phyloP scores from a whole-genome alignment of 495 filamentous ascomycete genomes.

The Usnea hakonensis region DNA sequence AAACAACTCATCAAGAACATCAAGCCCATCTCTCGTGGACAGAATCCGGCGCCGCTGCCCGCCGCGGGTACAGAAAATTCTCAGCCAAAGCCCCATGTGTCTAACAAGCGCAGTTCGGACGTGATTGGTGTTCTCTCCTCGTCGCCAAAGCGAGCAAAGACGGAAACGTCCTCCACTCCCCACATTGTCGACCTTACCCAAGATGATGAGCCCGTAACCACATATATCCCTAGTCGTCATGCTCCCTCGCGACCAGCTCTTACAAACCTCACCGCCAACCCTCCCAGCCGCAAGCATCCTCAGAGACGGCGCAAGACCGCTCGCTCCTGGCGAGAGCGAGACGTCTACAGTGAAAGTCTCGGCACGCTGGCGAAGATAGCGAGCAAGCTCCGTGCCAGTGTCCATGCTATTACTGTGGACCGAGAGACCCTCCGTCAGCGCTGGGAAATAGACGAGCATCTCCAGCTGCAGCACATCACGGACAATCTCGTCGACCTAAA shows the following conservation, averaged over 20 bases:
- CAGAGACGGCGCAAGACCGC: not conserved
- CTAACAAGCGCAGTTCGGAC: not conserved
- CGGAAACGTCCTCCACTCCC: not conserved
- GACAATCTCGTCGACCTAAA: slow-evolving; percentile 15
- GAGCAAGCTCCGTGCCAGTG: slow-evolving; percentile 13
- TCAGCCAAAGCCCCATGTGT: not conserved
- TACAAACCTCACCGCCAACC: not conserved
- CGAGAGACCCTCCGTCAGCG: slow-evolving; percentile 6
- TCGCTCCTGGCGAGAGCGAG: not conserved
- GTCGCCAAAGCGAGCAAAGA: slow-evolving; percentile 10
- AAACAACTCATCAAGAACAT: slow-evolving; percentile 1
- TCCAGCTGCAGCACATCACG: slow-evolving; percentile 13
- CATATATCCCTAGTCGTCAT: not conserved
- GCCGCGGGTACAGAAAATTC: slow-evolving; percentile 3
- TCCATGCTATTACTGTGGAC: not conserved
- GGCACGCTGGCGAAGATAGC: slow-evolving; percentile 4
- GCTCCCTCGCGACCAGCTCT: not conserved
- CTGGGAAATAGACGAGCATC: slow-evolving; percentile 18
- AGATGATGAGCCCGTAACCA: not conserved
- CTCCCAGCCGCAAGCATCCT: not conserved
- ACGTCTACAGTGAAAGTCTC: not conserved
- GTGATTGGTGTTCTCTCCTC: not conserved
- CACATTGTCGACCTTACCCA: slow-evolving; percentile 16
- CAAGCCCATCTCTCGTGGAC: not conserved
- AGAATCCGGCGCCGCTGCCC: not conserved